Base-by-base conservation (phyloP, 2,329 filamentous ascomycete species). In the Fusarium sp. region DNA sequence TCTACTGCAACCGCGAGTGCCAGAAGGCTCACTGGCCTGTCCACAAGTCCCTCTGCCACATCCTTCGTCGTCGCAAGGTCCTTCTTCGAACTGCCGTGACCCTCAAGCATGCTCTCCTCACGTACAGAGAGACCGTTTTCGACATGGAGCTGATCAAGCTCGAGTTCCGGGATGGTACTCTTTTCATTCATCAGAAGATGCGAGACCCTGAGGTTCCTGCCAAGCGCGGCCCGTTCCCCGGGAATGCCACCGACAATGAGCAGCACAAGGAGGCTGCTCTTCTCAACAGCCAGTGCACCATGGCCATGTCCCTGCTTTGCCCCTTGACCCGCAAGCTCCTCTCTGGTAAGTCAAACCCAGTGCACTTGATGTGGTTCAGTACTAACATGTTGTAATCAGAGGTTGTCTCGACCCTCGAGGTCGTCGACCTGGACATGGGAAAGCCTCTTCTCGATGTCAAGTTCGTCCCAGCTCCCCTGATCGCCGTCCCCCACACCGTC, bases 1-100 rank as follows among this genome's bases (percentile, higher is more conserved):
- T 63, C 33, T 75, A 71, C 62, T 75, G 68, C 59, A 40, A 40
- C 27, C 56, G n/a, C 14, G 70, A 67, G 22, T 75, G 70, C 32
- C 59, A 73, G 52, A 54, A 11, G 14, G 33, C 32, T 35, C 37
- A 75, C 62, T 47, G 54, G 63, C 47, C 37, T 14, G 32, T 20
- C 3, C 73, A 75, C 27, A 73, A 65, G 17, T 17, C 22, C 17
- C 25, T 27, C n/a, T 75, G 71, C 56, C 40, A 20, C 32, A 60
- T 61, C 12, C 25, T 71, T 35, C 58, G 50, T 9, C 37, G n/a
- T 20, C 61, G 71, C 17, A 74, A 60, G 40, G 52, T 33, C 45
- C 52, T 74, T 3, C 12, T 65, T 12, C 60, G 71, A 20, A 54
- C 71, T 12, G 45, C 50, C 17, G 35, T 38, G 4, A 30, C 71